Evolutionary conservation across 805 yeast genomes (phyloP).

Genomic region (Candida loeiensis): DNA sequence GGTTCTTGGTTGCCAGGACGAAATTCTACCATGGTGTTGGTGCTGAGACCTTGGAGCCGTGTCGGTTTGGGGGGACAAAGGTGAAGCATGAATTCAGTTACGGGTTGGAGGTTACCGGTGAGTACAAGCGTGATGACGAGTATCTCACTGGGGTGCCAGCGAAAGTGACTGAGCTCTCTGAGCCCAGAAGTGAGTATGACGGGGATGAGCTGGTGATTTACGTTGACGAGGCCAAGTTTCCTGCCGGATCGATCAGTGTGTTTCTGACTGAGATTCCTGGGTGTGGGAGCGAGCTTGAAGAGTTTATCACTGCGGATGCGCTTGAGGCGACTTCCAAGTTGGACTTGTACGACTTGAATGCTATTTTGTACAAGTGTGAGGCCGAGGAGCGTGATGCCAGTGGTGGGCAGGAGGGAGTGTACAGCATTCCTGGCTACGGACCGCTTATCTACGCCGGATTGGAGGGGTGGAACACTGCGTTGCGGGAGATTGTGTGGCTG

Average conservation of each 20-base stretch:
- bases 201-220: conserved; percentile 48
- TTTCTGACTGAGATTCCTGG: conserved; percentile 66
- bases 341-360: conserved; percentile 67
- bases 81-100: conserved; percentile 59
- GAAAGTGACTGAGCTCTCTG: conserved; percentile 48
- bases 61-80: conserved; percentile 55
- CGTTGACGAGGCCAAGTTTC: conserved; percentile 57
- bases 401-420: conserved; percentile 67
- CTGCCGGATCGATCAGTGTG: conserved; percentile 89
- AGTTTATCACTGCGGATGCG: conserved; percentile 71
- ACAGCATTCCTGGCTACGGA: conserved; percentile 72
- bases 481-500: conserved; percentile 55
- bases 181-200: conserved; percentile 46
- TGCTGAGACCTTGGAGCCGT: conserved; percentile 56
- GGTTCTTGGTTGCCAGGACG: conserved; percentile 82
- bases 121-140: conserved; percentile 35
- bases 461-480: conserved; percentile 83
- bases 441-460: conserved; percentile 80
- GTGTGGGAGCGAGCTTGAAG: conserved; percentile 63
- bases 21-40: conserved; percentile 53
- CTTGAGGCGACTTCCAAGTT: conserved; percentile 63
- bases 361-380: conserved; percentile 71
- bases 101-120: conserved; percentile 52
- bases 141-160: conserved; percentile 65
- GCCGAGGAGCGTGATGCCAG: conserved; percentile 84